phyloP scores from a whole-genome alignment of 1,139 yeast genomes.

The Kodamaea fungicola region DNA sequence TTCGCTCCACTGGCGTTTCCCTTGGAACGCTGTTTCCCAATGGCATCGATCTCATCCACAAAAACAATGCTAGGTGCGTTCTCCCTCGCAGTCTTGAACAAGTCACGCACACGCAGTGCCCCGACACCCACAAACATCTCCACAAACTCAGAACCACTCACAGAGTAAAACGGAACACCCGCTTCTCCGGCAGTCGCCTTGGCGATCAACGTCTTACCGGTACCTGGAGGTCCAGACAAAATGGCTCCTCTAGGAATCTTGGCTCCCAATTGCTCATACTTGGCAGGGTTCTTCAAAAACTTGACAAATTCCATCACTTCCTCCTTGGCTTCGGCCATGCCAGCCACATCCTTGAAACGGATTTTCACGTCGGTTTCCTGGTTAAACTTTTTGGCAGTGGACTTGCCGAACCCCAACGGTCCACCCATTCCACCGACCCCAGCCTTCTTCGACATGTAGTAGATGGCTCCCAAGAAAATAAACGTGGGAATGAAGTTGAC shows the following conservation, averaged over 20 bases:
- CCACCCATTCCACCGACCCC: slow-evolving; percentile 62
- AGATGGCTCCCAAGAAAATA: slow-evolving; percentile 79
- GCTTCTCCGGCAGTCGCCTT: slow-evolving; percentile 99
- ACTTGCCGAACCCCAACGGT: slow-evolving; percentile 75
- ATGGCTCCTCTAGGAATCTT: slow-evolving; percentile 98
- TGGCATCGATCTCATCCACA: slow-evolving; percentile 86
- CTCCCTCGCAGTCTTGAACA: slow-evolving; percentile 88
- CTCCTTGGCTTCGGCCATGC: slow-evolving; percentile 95
- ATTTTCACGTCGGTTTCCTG: slow-evolving; percentile 88
- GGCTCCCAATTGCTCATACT: slow-evolving; percentile 90
- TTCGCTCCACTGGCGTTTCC: slow-evolving; percentile 61
- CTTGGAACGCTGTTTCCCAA: slow-evolving; percentile 74
- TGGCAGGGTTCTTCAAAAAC: slow-evolving; percentile 82
- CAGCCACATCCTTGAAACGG: slow-evolving; percentile 92
- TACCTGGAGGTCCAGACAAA: slow-evolving; percentile 98
- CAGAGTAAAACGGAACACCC: slow-evolving; percentile 91
- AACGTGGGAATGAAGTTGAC: slow-evolving; percentile 82
- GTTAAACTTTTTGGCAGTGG: slow-evolving; percentile 87
- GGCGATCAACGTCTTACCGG: slow-evolving; percentile 96
- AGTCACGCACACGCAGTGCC: slow-evolving; percentile 93
- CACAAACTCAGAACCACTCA: slow-evolving; percentile 96
- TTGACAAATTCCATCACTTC: slow-evolving; percentile 97
- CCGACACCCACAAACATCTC: slow-evolving; percentile 99
- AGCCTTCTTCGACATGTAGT: slow-evolving; percentile 62
- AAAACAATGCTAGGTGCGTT: slow-evolving; percentile 92